phyloP scores from a whole-genome alignment of 768 basidiomycete species.

The Fibroporia radiculosa region DNA sequence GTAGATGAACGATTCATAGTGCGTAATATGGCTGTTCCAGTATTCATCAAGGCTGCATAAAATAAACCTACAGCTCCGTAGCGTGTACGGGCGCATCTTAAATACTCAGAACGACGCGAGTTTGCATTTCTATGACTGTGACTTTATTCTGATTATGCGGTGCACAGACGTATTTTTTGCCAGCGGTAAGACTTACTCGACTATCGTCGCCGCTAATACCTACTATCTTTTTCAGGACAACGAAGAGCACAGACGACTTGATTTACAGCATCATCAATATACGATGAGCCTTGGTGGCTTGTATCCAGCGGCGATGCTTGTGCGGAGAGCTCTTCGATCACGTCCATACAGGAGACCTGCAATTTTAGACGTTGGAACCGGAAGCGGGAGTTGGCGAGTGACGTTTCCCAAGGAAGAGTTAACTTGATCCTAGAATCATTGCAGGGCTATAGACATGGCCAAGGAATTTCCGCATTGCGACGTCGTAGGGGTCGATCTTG shows the following conservation, averaged over 20 bases:
- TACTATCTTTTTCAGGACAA: slow-evolving; percentile 16
- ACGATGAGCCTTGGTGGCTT: slow-evolving; percentile 20
- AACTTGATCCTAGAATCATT: slow-evolving; percentile 3
- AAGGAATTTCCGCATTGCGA: slow-evolving; percentile 25
- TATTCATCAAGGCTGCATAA: too few species aligned
- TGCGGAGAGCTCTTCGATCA: slow-evolving; percentile 22
- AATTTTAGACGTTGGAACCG: slow-evolving; percentile 25
- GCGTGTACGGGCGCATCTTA: slow-evolving; percentile 21
- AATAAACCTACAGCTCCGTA: slow-evolving; percentile 22
- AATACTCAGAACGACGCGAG: slow-evolving; percentile 24
- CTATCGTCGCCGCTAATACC: background rate
- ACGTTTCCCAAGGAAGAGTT: background rate
- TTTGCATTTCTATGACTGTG: background rate
- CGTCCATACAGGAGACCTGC: slow-evolving; percentile 17
- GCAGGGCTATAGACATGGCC: slow-evolving; percentile 28
- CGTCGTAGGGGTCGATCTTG: slow-evolving; percentile 28
- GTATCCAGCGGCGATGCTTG: slow-evolving; percentile 20
- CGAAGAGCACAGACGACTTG: slow-evolving; percentile 25
- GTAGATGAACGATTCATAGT: slow-evolving; percentile 22
- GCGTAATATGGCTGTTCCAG: background rate
- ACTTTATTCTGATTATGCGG: background rate
- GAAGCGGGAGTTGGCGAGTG: slow-evolving; percentile 27
- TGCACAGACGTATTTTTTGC: slow-evolving; percentile 22
- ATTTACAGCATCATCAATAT: slow-evolving; percentile 24
- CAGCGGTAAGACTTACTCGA: slow-evolving; percentile 17